Base-by-base conservation (phyloP, 2,329 filamentous ascomycete species). In the Clonostachys rosea region DNA sequence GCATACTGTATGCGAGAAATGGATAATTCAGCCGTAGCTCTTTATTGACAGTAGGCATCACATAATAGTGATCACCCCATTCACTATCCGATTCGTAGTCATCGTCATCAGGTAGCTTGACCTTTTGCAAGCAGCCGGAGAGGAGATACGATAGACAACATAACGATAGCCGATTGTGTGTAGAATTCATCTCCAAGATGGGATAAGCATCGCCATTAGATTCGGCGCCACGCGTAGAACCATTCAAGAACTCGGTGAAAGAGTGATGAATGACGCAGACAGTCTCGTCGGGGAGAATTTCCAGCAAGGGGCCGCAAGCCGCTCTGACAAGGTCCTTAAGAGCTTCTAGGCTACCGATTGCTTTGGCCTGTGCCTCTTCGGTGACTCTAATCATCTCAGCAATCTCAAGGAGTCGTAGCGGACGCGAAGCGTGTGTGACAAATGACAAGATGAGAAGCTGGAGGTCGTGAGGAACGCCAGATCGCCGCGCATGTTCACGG, bases 211-310 rank as follows among this genome's bases (percentile, higher is more conserved):
- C 24, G 24, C 24, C 9, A 10, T 3, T 11, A 11, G 14, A n/a
- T 6, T 39, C 36, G 12, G 14, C 14, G 36, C 3, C 11, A 6
- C 36, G 13, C 4, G 14, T 20, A 8, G 40, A 14, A 9, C 40
- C 16, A 20, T 18, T 42, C 13, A 75, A 60, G 51, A 67, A 75
- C 47, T 76, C 72, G 0, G 72, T 75, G n/a, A 76, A 65, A 2
- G 70, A 74, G 46, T 75, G 72, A 47, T 76, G 72, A 6, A 75
- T 62, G 11, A 75, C 63, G 17, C 60, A 63, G 20, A 75, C 56
- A 0, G 67, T 69, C 43, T 73, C 71, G 49, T 76, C 68, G 11
- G 67, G 62, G 4, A 69, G 56, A 12, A 74, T 63, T 48, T 76
- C 70, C 5, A 76, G 50, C 5, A 76, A 54, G 5, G 70, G 66